A percentile compares a stretch with the other conserved stretches of the same genome.
Evolutionary conservation across 345 rosid species (phyloP).

Genomic region (Populus ilicifolia): DNA sequence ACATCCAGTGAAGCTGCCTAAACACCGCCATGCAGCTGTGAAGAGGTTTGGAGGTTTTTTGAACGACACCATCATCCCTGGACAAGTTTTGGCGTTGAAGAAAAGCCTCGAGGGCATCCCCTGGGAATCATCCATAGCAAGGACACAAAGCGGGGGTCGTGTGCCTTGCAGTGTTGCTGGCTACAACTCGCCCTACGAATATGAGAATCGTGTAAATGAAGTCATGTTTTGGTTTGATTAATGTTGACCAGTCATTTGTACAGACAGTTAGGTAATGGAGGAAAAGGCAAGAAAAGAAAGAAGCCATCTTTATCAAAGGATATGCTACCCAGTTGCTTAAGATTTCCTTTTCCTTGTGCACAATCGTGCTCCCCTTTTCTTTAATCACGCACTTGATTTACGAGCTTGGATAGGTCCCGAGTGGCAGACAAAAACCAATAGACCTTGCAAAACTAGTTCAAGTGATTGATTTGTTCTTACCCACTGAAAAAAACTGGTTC

Average conservation of each 20-base stretch:
- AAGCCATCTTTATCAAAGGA: conserved; percentile 5
- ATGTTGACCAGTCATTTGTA: not conserved
- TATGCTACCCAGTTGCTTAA: not conserved
- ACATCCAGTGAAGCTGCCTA: not conserved
- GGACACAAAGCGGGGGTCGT: not conserved
- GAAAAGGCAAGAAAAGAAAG: conserved; percentile 1
- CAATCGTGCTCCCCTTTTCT: not conserved
- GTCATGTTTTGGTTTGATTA: conserved; percentile 18
- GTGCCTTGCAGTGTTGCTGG: conserved; percentile 20
- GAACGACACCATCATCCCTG: conserved; percentile 6
- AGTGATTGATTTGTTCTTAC: not conserved
- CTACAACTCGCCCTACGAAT: conserved; percentile 12
- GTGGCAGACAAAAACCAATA: conserved; percentile 3
- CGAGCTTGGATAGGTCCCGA: not conserved
- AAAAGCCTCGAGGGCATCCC: conserved; percentile 10
- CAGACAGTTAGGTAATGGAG: not conserved
- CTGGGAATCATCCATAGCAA: not conserved
- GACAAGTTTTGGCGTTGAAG: conserved; percentile 11
- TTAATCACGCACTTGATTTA: not conserved
- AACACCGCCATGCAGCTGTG: not conserved
- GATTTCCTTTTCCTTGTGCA: conserved; percentile 7
- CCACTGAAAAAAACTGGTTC: not conserved
- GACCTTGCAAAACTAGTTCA: conserved; percentile 2
- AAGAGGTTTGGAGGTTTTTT: conserved; percentile 7
- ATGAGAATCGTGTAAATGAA: conserved; percentile 23